phyloP scores from a whole-genome alignment of 129 eudicot genomes.

The Silybum marianum region DNA sequence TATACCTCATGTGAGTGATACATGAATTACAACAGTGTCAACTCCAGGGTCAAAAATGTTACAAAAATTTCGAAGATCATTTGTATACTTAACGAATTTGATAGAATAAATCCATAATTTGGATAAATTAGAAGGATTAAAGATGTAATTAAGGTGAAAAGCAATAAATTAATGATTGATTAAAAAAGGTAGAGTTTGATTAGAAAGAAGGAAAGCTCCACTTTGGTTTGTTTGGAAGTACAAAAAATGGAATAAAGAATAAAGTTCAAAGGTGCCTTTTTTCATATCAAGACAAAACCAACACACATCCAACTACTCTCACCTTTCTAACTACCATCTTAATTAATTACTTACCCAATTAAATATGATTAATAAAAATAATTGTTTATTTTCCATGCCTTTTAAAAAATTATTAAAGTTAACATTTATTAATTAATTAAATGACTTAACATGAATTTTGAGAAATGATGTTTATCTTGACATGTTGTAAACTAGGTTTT shows the following conservation, averaged over 20 bases:
- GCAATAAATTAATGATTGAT: background rate
- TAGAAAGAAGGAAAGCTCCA: constrained; percentile 34
- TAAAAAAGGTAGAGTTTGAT: constrained; percentile 22
- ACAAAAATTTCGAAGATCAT: no score
- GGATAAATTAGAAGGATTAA: background rate
- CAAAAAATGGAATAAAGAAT: background rate
- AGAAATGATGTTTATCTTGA: no score
- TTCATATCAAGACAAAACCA: constrained; percentile 10
- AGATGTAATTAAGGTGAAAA: background rate
- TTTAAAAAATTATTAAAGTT: background rate
- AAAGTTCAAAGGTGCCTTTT: constrained; percentile 8
- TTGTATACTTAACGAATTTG: background rate
- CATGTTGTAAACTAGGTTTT: no score
- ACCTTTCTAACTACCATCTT: constrained; percentile 14
- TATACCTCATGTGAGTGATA: background rate
- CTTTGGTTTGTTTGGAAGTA: constrained; percentile 26
- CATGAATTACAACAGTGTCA: no score
- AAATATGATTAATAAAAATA: background rate
- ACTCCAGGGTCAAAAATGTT: background rate
- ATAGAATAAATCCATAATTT: background rate
- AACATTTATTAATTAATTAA: background rate
- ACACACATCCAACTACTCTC: constrained; percentile 19
- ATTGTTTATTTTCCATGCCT: background rate
- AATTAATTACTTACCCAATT: background rate
- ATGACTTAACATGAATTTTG: no score